Evolutionary conservation across 768 basidiomycete genomes (phyloP).

Genomic region (Agaricus bisporus): DNA sequence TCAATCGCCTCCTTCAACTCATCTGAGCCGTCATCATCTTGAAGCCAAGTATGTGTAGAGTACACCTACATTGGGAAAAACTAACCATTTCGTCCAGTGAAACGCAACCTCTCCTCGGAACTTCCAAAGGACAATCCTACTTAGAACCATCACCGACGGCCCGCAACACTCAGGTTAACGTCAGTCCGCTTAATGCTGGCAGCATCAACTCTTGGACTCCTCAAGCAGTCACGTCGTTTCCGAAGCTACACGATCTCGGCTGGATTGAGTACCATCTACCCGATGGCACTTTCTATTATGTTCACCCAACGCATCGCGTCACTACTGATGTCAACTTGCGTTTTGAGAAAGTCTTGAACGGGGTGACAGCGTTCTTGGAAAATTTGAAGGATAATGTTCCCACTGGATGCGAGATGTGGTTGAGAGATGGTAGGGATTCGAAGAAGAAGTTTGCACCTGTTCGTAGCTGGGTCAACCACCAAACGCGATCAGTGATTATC

Average conservation of each 20-base stretch:
- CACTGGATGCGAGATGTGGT: constrained; percentile 55
- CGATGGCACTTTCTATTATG: constrained; percentile 64
- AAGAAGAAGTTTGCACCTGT: constrained; percentile 29
- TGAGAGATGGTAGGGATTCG: constrained; percentile 34
- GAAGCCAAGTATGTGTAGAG: constrained; percentile 25
- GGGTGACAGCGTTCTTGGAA: constrained; percentile 44
- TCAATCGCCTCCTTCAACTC: too few relatives aligned
- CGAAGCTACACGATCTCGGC: constrained; percentile 48
- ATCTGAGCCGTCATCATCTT: constrained; percentile 5
- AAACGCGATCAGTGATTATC: constrained; percentile 41
- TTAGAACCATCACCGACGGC: constrained; percentile 18
- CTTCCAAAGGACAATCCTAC: constrained; percentile 22
- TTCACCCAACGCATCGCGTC: constrained; percentile 52
- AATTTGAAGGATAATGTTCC: constrained; percentile 19
- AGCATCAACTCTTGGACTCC: constrained; percentile 13
- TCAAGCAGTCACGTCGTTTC: constrained; percentile 19
- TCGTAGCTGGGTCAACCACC: constrained; percentile 65
- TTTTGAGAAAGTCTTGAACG: constrained; percentile 40
- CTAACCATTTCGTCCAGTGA: constrained; percentile 31
- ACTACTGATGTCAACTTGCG: constrained; percentile 72
- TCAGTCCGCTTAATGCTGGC: constrained; percentile 7
- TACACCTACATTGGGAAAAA: neutral
- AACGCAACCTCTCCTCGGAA: constrained; percentile 42
- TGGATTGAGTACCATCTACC: constrained; percentile 78
- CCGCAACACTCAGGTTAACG: constrained; percentile 12